Base-by-base conservation (phyloP, 2,329 filamentous ascomycete species). In the Fusarium annulatum region DNA sequence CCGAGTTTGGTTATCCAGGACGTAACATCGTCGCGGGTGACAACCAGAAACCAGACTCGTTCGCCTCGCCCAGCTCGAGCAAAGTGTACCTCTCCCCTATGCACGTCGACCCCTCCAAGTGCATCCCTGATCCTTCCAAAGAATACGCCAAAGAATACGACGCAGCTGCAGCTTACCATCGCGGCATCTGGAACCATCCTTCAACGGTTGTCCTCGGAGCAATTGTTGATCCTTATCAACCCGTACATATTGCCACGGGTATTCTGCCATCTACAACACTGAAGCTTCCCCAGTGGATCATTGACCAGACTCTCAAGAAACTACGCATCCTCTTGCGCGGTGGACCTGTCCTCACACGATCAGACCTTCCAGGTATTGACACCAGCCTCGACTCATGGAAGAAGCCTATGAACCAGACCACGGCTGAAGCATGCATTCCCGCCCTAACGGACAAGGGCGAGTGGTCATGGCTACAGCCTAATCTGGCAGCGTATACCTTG, bases 391-490 rank as follows among this genome's bases (percentile, higher is more conserved):
- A 57, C 0, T 57, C 53, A 34, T 57, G 53, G 53, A 57, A 26
- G 39, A 57, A 12, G 3, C 53, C 53, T 1, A 57, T 57, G 53
- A 46, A 57, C 21, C 38, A 57, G 16, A 57, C 53, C 12, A 57
- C 38, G 0, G 53, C 53, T 21, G 53, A 57, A 26, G 53, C 53
- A 46, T 57, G 28, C 0, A 46, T 57, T 23, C 39, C 53, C 2
- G 38, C 53, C 3, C 9, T 46, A 0, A 57, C 53, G 0, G 53
- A 57, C 3, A 46, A 57, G 53, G 53, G 53, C 2, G 53, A 57
- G 12, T 57, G 53, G 53, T 57, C 53, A 16, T 57, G 53, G 53
- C 53, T 57, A 11, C 53, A 57, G 28, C 39, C 53, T 16, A 57
- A 33, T 2, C 12, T 57, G 2, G 4, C 39, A 4, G 28, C 39